A percentile compares a stretch with the other conserved stretches of the same genome.
phyloP scores from a whole-genome alignment of 2,329 filamentous ascomycete genomes.

The Calonectria fujianensis region DNA sequence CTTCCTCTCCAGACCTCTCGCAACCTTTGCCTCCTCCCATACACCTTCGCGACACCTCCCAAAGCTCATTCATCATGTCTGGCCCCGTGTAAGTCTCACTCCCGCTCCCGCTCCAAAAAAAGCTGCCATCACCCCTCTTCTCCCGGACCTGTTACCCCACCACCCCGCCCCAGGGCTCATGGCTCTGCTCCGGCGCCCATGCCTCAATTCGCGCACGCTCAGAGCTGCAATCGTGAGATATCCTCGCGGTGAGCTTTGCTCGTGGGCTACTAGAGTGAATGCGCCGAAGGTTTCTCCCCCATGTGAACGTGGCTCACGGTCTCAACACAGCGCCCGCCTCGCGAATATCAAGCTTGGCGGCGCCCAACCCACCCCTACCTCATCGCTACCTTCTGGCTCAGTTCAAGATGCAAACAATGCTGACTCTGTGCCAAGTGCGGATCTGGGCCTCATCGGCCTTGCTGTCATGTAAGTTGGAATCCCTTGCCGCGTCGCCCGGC shows the following conservation, averaged over 20 bases:
- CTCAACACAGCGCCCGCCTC: slow-evolving; percentile 79
- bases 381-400: slow-evolving; percentile 53
- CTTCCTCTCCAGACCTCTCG: slow-evolving; percentile 48
- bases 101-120: slow-evolving; percentile 28
- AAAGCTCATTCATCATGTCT: slow-evolving; percentile 72
- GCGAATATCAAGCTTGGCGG: slow-evolving; percentile 83
- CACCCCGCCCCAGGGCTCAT: slow-evolving; percentile 60
- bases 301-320: slow-evolving; percentile 61
- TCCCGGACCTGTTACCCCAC: slow-evolving; percentile 60
- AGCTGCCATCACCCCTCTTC: slow-evolving; percentile 50
- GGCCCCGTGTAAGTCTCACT: slow-evolving; percentile 78
- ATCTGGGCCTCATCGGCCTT: slow-evolving; percentile 94
- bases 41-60: slow-evolving; percentile 39
- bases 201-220: slow-evolving; percentile 61
- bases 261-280: slow-evolving; percentile 15
- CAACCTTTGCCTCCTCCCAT: slow-evolving; percentile 39
- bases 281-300: slow-evolving; percentile 40
- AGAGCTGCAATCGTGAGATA: slow-evolving; percentile 49
- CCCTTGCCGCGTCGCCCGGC: slow-evolving; percentile 43
- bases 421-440: slow-evolving; percentile 80
- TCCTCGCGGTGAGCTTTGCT: slow-evolving; percentile 42
- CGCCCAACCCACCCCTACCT: slow-evolving; percentile 65
- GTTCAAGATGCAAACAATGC: slow-evolving; percentile 66
- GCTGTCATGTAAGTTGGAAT: slow-evolving; percentile 83
- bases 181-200: slow-evolving; percentile 46